Evolutionary conservation across 768 basidiomycete genomes (phyloP), one percentile per base, ranked within the genome.

Genomic region (Inosperma sp.): DNA sequence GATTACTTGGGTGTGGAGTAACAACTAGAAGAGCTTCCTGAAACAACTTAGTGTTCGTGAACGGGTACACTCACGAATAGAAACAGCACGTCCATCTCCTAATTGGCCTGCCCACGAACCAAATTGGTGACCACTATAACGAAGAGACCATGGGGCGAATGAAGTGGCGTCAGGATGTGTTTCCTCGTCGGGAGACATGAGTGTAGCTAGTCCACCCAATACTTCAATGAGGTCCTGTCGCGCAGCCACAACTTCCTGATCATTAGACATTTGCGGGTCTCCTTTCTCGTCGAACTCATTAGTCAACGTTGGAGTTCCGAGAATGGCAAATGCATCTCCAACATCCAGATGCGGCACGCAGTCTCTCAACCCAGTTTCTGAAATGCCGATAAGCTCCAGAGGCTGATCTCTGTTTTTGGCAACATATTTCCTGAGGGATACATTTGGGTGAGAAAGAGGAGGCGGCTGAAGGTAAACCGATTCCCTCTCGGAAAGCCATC

Each of bases 81-180:
- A 89, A n/a, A 92, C 89, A 1, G 96, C 95, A 14, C 96, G 78
- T 0, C 96, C 96, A 60, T 98, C 95, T 10, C 96, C 96, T 4
- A 99, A 76, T 63, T 97, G 96, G 21, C 93, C 93, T 1, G 96
- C 94, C 84, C 87, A 97, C 3, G 62, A 69, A 0, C 92, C 91
- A 60, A 93, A 93, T 59, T 93, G 90, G 62, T 92, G 89, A 1
- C 93, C 94, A 55, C 88, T 91, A 64, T 97, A 98, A 13, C 93
- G 76, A 25, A 93, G 75, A 4, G 88, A 84, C 90, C 92, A 97
- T 0, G 95, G 86, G 3, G 82, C 81, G 58, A 86, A 86, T 1
- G 64, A 56, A 1, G 55, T 42, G 7, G 49, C 34, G 10, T 52
- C 54, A 0, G 58, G 59, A 3, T 50, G 52, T 2, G 54, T 50